These are phyloP conservation scores for Solanum paucissectum DNA, from an alignment of 257 asterid species.

Conservation along the genomic window DNA sequence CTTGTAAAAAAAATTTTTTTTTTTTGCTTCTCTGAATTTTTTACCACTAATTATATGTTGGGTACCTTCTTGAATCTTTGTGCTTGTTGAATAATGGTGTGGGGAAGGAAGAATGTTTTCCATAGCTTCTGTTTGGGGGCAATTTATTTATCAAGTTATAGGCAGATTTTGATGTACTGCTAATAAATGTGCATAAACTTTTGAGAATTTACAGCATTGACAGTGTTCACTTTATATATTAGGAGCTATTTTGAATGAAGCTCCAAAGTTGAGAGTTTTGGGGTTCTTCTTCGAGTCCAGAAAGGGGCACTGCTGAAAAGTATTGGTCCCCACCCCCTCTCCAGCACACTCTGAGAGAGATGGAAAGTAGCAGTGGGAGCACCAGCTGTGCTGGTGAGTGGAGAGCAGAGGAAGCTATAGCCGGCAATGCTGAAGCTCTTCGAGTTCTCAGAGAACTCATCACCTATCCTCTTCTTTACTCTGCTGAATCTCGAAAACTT, in stretches of 20 bases:
- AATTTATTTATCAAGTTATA: background rate
- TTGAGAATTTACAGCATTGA: background rate
- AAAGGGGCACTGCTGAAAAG: background rate
- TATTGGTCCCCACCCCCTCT: background rate
- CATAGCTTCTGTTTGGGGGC: background rate
- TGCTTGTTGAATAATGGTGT: background rate
- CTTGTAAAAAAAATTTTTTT: background rate
- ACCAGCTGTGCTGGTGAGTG: slow-evolving; percentile 18
- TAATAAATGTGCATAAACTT: background rate
- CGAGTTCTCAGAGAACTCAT: slow-evolving; percentile 68
- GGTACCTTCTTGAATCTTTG: background rate
- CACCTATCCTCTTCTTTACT: slow-evolving; percentile 48
- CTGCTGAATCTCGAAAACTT: slow-evolving; percentile 51
- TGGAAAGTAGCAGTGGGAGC: slow-evolving; percentile 20
- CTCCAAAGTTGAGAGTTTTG: background rate
- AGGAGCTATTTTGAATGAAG: background rate
- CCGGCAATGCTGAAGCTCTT: slow-evolving; percentile 64
- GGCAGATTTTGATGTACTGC: background rate
- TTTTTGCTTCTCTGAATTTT: background rate
- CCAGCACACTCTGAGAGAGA: background rate
- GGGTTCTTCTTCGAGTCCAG: background rate
- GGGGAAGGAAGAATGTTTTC: too few species aligned
- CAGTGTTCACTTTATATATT: background rate
- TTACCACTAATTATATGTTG: background rate
- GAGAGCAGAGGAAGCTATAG: slow-evolving; percentile 65